A percentile compares a stretch with the other conserved stretches of the same genome.
These are phyloP conservation scores for Kickxella alabastrina DNA, from an alignment of 192 early-diverging fungal species.

Conservation along the genomic window DNA sequence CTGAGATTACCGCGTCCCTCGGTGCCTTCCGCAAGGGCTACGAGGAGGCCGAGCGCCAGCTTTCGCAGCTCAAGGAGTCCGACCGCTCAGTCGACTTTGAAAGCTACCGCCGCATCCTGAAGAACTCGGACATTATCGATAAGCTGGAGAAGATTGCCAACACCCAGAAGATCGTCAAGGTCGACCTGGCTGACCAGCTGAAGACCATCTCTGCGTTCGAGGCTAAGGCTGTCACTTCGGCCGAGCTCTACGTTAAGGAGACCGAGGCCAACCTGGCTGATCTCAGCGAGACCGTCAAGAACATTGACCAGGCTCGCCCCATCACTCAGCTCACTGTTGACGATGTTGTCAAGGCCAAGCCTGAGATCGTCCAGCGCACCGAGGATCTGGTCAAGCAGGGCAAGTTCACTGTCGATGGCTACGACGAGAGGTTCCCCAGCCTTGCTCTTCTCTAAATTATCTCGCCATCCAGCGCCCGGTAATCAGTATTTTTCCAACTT, in stretches of 20 bases:
- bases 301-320: slow-evolving; percentile 93
- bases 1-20: slow-evolving; percentile 84
- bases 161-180: slow-evolving; percentile 74
- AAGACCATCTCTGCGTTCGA: slow-evolving; percentile 74
- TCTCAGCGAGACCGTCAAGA: slow-evolving; percentile 80
- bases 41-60: slow-evolving; percentile 79
- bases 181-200: slow-evolving; percentile 83
- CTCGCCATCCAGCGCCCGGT: too few relatives aligned
- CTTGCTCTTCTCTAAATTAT: slow-evolving; percentile 67
- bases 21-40: slow-evolving; percentile 93
- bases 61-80: slow-evolving; percentile 79
- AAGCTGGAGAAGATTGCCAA: slow-evolving; percentile 84
- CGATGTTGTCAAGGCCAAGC: slow-evolving; percentile 89
- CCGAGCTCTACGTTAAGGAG: slow-evolving; percentile 79
- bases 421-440: slow-evolving; percentile 91
- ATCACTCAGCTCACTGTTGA: slow-evolving; percentile 90
- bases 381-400: slow-evolving; percentile 90
- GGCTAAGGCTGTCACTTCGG: slow-evolving; percentile 65
- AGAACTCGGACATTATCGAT: slow-evolving; percentile 87
- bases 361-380: slow-evolving; percentile 83
- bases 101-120: slow-evolving; percentile 79
- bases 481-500: too few relatives aligned
- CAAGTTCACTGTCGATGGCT: slow-evolving; percentile 88
- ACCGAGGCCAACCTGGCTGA: slow-evolving; percentile 82
- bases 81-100: slow-evolving; percentile 82